phyloP scores from a whole-genome alignment of 2,329 filamentous ascomycete species.

The Colletotrichum orbiculare region DNA sequence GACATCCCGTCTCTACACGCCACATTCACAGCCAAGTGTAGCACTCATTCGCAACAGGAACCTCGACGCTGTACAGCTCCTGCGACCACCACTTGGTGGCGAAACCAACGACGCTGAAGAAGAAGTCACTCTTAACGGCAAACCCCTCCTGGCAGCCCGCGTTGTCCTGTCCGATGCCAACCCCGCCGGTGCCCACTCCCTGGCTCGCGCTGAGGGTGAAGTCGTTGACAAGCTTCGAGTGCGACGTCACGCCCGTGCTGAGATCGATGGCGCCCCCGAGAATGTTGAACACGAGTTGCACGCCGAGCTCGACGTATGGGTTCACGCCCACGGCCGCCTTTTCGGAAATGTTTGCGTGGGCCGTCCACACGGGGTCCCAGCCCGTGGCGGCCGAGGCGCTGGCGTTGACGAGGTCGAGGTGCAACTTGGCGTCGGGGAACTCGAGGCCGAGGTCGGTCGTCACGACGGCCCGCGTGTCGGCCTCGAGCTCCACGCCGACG shows the following conservation, averaged over 20 bases:
- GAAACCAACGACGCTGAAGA: conserved; percentile 41
- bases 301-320: conserved; percentile 39
- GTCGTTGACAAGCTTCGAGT: conserved; percentile 42
- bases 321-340: conserved; percentile 39
- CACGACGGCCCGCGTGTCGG: conserved; percentile 31
- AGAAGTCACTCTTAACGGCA: conserved; percentile 41
- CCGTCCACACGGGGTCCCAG: conserved; percentile 46
- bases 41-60: conserved; percentile 43
- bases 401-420: conserved; percentile 44
- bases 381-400: conserved; percentile 40
- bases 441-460: conserved; percentile 38
- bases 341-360: conserved; percentile 42
- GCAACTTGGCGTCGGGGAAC: conserved; percentile 40
- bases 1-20: neutral
- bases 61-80: conserved; percentile 41
- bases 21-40: conserved; percentile 39
- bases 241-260: conserved; percentile 42
- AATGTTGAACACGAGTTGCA: conserved; percentile 40
- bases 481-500: conserved; percentile 34
- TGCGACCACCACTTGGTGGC: conserved; percentile 42
- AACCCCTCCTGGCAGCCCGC: conserved; percentile 40
- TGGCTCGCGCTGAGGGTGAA: conserved; percentile 40
- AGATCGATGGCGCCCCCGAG: conserved; percentile 42
- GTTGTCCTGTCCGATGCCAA: conserved; percentile 32
- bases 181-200: conserved; percentile 30